These are phyloP conservation scores for Didymella arachidicola DNA, from an alignment of 2,329 filamentous ascomycete species.

Conservation along the genomic window DNA sequence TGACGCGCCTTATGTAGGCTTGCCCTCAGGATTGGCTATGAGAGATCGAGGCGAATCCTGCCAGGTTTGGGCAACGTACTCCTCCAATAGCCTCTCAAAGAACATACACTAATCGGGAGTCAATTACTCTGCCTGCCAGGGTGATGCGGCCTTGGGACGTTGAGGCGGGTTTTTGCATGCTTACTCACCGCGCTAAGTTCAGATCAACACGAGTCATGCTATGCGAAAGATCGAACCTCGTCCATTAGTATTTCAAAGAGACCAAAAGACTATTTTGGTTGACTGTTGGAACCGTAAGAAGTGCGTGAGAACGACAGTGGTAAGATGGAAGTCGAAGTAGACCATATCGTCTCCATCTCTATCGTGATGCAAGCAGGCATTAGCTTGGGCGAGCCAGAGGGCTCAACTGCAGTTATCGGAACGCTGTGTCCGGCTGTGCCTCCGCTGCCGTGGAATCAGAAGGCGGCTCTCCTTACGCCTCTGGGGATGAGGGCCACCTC, in stretches of 20 bases:
- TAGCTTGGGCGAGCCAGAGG: neutral
- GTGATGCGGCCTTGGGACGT: neutral
- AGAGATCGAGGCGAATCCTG: slow-evolving; percentile 5
- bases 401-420: neutral
- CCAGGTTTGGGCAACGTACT: neutral
- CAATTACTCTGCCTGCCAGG: neutral
- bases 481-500: neutral
- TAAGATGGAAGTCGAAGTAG: neutral
- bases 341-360: neutral
- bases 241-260: neutral
- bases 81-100: neutral
- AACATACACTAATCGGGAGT: neutral
- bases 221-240: neutral
- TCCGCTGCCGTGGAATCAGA: neutral
- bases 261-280: neutral
- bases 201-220: neutral
- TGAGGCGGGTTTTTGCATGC: neutral
- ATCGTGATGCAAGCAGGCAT: neutral
- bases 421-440: neutral
- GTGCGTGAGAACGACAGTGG: neutral
- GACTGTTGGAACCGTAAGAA: neutral
- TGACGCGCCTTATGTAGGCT: slow-evolving; percentile 1
- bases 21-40: neutral
- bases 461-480: neutral
- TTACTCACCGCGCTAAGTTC: slow-evolving; percentile 10